Base-by-base conservation (phyloP, 1,284 basidiomycete species). In the Trichosporon inkin region DNA sequence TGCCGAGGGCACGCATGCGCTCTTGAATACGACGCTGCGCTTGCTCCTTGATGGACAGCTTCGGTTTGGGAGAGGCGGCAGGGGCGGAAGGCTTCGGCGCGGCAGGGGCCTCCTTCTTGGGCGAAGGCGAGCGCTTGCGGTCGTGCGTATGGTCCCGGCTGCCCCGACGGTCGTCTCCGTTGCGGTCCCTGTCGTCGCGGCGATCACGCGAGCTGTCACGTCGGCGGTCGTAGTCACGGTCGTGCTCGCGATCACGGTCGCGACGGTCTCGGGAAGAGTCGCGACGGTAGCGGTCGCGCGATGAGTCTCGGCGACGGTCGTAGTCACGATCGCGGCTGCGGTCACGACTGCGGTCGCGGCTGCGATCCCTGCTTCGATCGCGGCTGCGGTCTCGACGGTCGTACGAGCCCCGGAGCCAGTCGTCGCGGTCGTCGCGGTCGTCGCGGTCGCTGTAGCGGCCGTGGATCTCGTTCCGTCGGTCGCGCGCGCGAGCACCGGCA, bases 11-110 rank as follows among this genome's bases (percentile, higher is more conserved):
- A 40, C 86, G 85, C 83, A 91, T 92, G 34, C 95, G 88, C 44
- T 88, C 92, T 68, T 92, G 86, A 37, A 97, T 85, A 47, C 89
- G 85, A 19, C 86, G 84, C 71, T 90, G 87, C 1, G 92, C 95
- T 74, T 96, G 87, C 3, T 86, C 86, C 17, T 86, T 86, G 65
- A 90, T 85, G 72, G 83, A 92, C 0, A 89, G 91, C 57, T 85
- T 82, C 10, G 85, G 82, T 1, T 81, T 77, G 10, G 81, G 66
- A 1, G 84, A 76, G 0, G 84, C 80, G 39, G 84, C 74, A 0
- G 84, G 78, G 0, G 82, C 77, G 1, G 82, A 80, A 4, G 78
- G 70, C 19, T 77, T 73, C 7, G 80, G 69, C 1, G 78, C 14
- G 75, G 74, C 41, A 68, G 74, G 38, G 54, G 69, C 35, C 51